Evolutionary conservation across 2,329 filamentous ascomycete species (phyloP), one percentile per base, ranked within the genome.

Genomic region (Graphilbum sp.): DNA sequence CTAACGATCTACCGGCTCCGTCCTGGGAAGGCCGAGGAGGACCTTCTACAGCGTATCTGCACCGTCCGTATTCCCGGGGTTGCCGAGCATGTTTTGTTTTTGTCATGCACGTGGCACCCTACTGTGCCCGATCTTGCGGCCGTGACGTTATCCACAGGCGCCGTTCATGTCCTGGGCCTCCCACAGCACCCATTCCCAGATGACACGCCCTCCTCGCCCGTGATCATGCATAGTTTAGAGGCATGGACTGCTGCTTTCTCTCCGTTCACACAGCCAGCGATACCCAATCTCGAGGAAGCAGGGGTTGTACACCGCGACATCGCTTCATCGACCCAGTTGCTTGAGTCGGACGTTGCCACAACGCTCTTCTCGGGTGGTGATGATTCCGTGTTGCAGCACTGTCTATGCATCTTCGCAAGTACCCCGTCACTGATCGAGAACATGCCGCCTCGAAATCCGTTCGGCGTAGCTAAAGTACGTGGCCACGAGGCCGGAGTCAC

Each of bases 401-500:
- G 54, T 17, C 57, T 54, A 2, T 44, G 38, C 12, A n/a, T 25
- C 1, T 8, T 43, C 16, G 3, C 9, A 7, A 31, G 9, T 3
- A 20, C 8, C 1, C 6, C 18, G 0, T 16, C 18, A 3, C 11
- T 24, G n/a, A 15, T 18, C n/a, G 27, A 19, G 11, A 11, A 18
- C 12, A 17, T n/a, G 2, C 21, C n/a, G 16, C 4, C 50, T 2
- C 36, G 45, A 20, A 33, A 36, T 1, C 43, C 48, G 3, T 48
- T 47, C 30, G 43, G 48, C 7, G 37, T 44, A 3, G 35, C 51
- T 30, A 50, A 47, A 19, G 46, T 57, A 6, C 37, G 39, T 12
- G 51, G 49, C 3, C 85, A 94, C 50, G 64, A 65, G n/a, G 85
- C 86, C 2, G 88, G 90, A 11, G 81, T 96, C 1, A 94, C 87